Conservation (phyloP, 2,329 filamentous ascomycete genomes). For the Stromatinia cepivora region DNA sequence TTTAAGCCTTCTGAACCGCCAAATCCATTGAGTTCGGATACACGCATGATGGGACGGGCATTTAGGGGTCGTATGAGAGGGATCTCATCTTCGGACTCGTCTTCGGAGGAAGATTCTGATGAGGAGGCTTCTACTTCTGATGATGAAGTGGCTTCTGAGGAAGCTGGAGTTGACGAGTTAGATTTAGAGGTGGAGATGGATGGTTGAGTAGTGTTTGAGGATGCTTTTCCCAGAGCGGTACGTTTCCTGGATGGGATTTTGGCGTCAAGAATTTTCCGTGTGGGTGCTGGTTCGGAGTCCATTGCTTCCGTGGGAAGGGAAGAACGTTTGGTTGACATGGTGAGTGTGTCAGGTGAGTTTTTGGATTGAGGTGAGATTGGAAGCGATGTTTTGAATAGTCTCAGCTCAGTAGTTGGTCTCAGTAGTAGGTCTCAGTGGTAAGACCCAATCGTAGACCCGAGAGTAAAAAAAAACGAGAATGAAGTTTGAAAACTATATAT, state of each 20-base stretch:
- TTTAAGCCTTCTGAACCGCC: slow-evolving; percentile 5
- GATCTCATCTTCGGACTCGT: slow-evolving; percentile 24
- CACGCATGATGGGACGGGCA: slow-evolving; percentile 30
- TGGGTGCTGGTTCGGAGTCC: not conserved
- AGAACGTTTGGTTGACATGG: slow-evolving; percentile 15
- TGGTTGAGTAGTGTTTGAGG: not conserved
- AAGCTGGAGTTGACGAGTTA: not conserved
- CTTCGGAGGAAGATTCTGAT: not conserved
- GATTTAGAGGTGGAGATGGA: not conserved
- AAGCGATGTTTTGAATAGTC: not conserved
- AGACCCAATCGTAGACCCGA: not conserved
- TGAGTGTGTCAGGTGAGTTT: slow-evolving; percentile 8
- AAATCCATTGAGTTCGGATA: slow-evolving; percentile 25
- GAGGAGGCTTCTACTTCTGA: slow-evolving; percentile 11
- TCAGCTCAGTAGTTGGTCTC: not conserved
- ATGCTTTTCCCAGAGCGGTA: not conserved
- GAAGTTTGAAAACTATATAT: slow-evolving; percentile 8
- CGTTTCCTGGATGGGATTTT: slow-evolving; percentile 14
- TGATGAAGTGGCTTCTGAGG: not conserved
- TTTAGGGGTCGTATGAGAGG: slow-evolving; percentile 23
- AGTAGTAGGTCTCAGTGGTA: not conserved
- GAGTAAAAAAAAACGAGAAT: not conserved
- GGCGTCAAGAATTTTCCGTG: slow-evolving; percentile 5
- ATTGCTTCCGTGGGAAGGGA: slow-evolving; percentile 10
- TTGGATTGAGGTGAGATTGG: not conserved